Base-by-base conservation (phyloP, 2,329 filamentous ascomycete genomes). In the Fusarium beomiforme region DNA sequence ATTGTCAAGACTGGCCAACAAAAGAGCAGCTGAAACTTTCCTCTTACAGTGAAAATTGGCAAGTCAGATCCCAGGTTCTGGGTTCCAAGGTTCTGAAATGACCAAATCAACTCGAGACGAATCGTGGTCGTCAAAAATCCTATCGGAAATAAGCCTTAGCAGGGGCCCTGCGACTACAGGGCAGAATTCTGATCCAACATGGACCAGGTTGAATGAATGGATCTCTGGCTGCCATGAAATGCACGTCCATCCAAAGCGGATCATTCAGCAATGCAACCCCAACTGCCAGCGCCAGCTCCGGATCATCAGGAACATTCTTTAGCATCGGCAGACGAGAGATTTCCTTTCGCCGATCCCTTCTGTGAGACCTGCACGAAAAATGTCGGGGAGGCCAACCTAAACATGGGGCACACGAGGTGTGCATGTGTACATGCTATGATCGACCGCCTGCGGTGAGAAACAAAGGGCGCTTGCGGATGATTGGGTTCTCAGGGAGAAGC, bases 401-500 rank as follows among this genome's bases (percentile, higher is more conserved):
- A n/a, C 36, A n/a, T 37, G 36, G 36, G 41, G 46, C 33, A 49
- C 23, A 58, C 42, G 34, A 58, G 36, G 39, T 44, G 42, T n/a
- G 31, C 47, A 14, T n/a, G 39, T 44, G 42, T n/a, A 21, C 47
- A 14, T n/a, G 29, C 47, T 36, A 51, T 51, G 51, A 60, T 41
- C 24, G 33, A 33, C 34, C 53, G 33, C 24, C 31, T 29, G 34
- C 11, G 55, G 54, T 36, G 54, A 49, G 58, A 64, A 55, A 64
- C 63, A 59, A 26, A 51, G 29, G 24, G 23, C 37, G 47, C 34
- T 46, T 29, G 33, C 58, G 33, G 23, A 2, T 67, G 64, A 64
- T 58, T 68, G 64, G 57, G 37, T n/a, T 68, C n/a, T 36, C 36
- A 29, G 44, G 41, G 46, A 67, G 64, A 69, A 65, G 59, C 66